Evolutionary conservation across 2,329 filamentous ascomycete species (phyloP).

Genomic region (Penicillium sp.): DNA sequence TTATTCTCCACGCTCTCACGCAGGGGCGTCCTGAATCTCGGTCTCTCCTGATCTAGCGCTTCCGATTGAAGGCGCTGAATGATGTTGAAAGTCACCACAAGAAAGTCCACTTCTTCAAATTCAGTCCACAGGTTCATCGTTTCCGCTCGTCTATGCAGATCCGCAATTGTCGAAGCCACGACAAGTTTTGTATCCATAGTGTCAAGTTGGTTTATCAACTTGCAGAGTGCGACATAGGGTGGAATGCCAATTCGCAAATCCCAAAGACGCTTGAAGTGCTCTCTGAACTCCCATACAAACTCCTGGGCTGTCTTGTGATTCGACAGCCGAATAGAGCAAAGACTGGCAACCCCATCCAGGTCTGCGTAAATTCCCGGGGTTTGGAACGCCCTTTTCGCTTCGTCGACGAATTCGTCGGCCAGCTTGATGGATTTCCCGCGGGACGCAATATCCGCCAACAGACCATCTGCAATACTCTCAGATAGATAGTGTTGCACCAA

Average conservation of each 20-base stretch:
- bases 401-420: background rate
- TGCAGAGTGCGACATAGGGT: background rate
- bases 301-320: background rate
- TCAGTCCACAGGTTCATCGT: background rate
- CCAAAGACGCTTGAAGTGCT: background rate
- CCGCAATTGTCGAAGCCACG: background rate
- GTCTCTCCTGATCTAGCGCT: background rate
- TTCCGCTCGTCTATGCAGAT: background rate
- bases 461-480: background rate
- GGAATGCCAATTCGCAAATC: background rate
- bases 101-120: background rate
- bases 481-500: background rate
- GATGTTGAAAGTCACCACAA: background rate
- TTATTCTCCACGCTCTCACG: background rate
- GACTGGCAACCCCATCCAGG: background rate
- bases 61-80: background rate
- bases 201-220: background rate
- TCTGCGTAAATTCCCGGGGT: background rate
- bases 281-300: background rate
- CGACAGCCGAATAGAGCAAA: background rate
- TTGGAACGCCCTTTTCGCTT: background rate
- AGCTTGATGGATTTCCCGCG: background rate
- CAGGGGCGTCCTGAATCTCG: background rate
- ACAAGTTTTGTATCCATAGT: background rate
- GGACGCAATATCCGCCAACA: background rate